Conservation (phyloP, 192 early-diverging fungal genomes). For the Funneliformis mosseae region DNA sequence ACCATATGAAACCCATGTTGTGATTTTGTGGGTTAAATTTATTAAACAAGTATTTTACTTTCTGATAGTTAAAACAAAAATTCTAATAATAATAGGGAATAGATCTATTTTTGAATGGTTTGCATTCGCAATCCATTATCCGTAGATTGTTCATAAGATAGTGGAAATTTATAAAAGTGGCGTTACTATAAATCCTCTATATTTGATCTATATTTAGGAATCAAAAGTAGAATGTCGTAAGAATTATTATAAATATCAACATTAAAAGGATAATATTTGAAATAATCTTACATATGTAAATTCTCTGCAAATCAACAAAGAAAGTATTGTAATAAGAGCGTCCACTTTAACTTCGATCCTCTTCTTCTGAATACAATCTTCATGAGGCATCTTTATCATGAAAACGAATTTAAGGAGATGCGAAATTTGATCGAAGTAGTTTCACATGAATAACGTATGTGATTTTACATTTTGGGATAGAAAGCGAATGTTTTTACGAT, state of each 20-base stretch:
- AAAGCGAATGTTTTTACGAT: too few species aligned
- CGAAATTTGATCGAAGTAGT: not conserved
- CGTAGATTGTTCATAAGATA: not conserved
- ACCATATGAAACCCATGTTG: too few species aligned
- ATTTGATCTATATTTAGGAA: not conserved
- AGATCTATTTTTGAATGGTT: not conserved
- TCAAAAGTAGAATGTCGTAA: not conserved
- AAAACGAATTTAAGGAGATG: conserved; percentile 4
- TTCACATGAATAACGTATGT: not conserved
- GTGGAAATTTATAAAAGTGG: not conserved
- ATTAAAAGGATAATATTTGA: not conserved
- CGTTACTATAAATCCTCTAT: not conserved
- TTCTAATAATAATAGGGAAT: too few species aligned
- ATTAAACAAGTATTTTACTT: too few species aligned
- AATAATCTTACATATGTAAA: not conserved
- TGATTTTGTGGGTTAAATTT: too few species aligned
- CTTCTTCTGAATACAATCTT: not conserved
- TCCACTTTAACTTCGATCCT: not conserved
- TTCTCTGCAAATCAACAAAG: conserved; percentile 7
- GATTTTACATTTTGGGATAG: too few species aligned
- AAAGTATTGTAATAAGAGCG: not conserved
- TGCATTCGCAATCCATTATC: not conserved
- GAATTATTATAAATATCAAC: not conserved
- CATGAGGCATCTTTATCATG: not conserved
- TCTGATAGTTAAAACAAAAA: too few species aligned